These are phyloP conservation scores for Graphilbum fragrans DNA, from an alignment of 2,329 filamentous ascomycete species.

Conservation along the genomic window DNA sequence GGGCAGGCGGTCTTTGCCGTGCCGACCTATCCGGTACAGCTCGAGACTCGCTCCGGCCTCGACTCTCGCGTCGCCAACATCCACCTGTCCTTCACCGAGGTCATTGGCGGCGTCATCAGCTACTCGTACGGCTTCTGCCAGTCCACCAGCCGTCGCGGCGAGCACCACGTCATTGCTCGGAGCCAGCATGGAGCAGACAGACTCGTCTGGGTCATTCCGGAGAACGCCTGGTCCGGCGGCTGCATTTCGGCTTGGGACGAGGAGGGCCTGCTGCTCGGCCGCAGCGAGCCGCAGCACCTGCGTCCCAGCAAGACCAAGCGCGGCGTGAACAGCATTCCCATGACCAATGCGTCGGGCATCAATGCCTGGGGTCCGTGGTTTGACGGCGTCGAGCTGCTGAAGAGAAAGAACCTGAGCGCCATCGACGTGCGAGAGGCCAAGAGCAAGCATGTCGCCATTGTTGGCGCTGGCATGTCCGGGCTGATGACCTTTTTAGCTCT, in stretches of 20 bases:
- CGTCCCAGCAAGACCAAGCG: slow-evolving; percentile 6
- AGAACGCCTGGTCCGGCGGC: slow-evolving; percentile 4
- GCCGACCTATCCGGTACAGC: slow-evolving; percentile 2
- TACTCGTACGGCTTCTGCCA: slow-evolving; percentile 7
- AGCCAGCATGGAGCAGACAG: slow-evolving; percentile 3
- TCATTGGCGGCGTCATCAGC: slow-evolving; percentile 3
- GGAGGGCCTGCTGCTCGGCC: slow-evolving; percentile 6
- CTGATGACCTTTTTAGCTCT: slow-evolving; percentile 44
- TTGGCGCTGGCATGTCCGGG: slow-evolving; percentile 54
- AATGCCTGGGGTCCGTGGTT: slow-evolving; percentile 48
- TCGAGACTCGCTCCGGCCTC: slow-evolving; percentile 6
- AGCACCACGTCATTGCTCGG: slow-evolving; percentile 7
- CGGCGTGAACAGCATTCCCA: slow-evolving; percentile 21
- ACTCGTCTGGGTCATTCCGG: slow-evolving; percentile 10
- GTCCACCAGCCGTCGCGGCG: not conserved
- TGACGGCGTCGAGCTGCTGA: slow-evolving; percentile 47
- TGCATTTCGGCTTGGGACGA: slow-evolving; percentile 9
- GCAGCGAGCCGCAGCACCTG: slow-evolving; percentile 12
- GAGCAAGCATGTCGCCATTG: slow-evolving; percentile 46
- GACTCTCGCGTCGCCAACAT: slow-evolving; percentile 9
- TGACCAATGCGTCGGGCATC: slow-evolving; percentile 38
- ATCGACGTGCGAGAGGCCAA: slow-evolving; percentile 42
- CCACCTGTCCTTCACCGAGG: slow-evolving; percentile 7
- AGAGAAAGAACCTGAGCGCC: slow-evolving; percentile 37
- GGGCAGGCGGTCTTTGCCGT: not conserved